Percentiles rank a stretch among this genome's conserved stretches.
Evolutionary conservation across 2,329 filamentous ascomycete species (phyloP).

Genomic region (Aureobasidium sp.): DNA sequence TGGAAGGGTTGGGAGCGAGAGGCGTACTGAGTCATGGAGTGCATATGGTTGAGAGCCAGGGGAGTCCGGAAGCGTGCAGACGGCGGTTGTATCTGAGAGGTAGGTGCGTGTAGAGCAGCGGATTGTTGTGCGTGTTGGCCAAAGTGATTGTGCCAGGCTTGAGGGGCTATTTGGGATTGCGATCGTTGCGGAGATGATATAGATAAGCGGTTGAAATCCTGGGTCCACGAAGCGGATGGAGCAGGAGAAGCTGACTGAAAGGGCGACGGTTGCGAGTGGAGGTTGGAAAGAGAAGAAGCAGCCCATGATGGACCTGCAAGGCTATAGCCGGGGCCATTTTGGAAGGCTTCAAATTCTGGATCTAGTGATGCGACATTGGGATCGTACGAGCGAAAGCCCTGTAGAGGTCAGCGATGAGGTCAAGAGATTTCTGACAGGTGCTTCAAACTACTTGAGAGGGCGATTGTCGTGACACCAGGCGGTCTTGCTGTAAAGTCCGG

Average conservation of each 20-base stretch:
- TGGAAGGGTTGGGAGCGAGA: conserved; percentile 19
- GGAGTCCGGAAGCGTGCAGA: background rate
- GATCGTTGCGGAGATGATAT: conserved; percentile 39
- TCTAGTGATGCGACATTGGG: conserved; percentile 51
- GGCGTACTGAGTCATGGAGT: background rate
- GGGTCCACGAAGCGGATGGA: conserved; percentile 32
- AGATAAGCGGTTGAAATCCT: conserved; percentile 43
- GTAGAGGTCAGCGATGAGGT: conserved; percentile 11
- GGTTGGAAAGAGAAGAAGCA: conserved; percentile 28
- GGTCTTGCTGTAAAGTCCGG: conserved; percentile 66
- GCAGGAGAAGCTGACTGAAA: conserved; percentile 29
- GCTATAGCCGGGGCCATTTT: conserved; percentile 41
- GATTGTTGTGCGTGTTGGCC: conserved; percentile 30
- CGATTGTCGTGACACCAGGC: conserved; percentile 48
- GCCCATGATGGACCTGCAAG: conserved; percentile 27
- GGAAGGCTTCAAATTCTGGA: conserved; percentile 63
- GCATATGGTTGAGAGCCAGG: background rate
- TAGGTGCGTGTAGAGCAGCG: background rate
- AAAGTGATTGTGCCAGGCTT: conserved; percentile 26
- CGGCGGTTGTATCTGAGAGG: conserved; percentile 22
- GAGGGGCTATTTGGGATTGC: conserved; percentile 34
- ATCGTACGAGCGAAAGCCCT: conserved; percentile 58
- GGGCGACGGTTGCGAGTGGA: conserved; percentile 20
- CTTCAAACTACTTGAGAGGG: conserved; percentile 44
- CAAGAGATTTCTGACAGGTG: background rate